Evolutionary conservation across 805 yeast genomes (phyloP).

Genomic region (Yarrowia hollandica): DNA sequence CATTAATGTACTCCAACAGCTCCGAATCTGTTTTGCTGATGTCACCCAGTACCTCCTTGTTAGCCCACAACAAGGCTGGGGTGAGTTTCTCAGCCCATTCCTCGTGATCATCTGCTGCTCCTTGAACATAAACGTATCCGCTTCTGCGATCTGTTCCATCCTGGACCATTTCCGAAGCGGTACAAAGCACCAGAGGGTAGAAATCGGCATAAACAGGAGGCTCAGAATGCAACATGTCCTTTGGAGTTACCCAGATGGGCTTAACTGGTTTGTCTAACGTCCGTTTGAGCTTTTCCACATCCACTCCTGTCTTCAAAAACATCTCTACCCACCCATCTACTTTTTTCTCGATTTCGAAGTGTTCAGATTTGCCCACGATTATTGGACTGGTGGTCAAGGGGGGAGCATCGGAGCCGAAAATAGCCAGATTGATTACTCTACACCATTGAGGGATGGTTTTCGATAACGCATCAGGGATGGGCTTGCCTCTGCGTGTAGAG

Average conservation of each 20-base stretch:
- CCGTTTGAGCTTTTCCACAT: conserved; percentile 42
- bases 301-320: conserved; percentile 46
- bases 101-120: conserved; percentile 95
- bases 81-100: conserved; percentile 66
- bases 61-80: conserved; percentile 59
- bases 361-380: conserved; percentile 61
- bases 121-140: conserved; percentile 73
- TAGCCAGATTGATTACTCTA: conserved; percentile 63
- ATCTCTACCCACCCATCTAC: conserved; percentile 53
- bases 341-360: conserved; percentile 48
- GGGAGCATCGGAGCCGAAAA: conserved; percentile 45
- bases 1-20: conserved; percentile 32
- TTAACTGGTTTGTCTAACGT: conserved; percentile 54
- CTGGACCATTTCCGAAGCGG: conserved; percentile 62
- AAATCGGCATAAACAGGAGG: conserved; percentile 42
- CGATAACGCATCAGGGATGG: conserved; percentile 81
- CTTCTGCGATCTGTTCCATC: conserved; percentile 53
- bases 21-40: conserved; percentile 40
- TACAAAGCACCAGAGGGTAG: conserved; percentile 53
- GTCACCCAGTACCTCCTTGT: conserved; percentile 41
- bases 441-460: conserved; percentile 94
- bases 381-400: conserved; percentile 50
- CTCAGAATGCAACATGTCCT: conserved; percentile 45
- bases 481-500: conserved; percentile 82
- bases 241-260: conserved; percentile 71